These are phyloP conservation scores for Chernovozyma aurita DNA, from an alignment of 1,139 yeast genomes.

Conservation along the genomic window DNA sequence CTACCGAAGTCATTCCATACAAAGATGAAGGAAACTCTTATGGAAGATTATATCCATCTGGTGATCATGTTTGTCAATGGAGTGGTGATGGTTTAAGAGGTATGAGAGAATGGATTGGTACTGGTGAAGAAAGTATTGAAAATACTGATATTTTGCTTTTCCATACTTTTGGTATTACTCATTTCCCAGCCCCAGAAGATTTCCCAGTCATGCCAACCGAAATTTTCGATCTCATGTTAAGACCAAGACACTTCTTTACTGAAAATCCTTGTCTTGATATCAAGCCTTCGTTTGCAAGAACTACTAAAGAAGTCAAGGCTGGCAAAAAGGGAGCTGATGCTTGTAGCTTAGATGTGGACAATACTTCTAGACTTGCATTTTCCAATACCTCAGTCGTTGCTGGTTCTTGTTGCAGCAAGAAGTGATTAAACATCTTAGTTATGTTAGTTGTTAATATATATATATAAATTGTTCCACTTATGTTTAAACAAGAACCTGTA, in stretches of 20 bases:
- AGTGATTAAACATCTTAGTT: too few relatives aligned
- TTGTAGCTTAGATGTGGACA: constrained; percentile 37
- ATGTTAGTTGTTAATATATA: too few relatives aligned
- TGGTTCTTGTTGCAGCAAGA: constrained; percentile 18
- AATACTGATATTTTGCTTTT: constrained; percentile 67
- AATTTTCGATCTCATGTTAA: constrained; percentile 65
- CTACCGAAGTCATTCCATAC: constrained; percentile 68
- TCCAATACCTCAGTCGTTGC: constrained; percentile 10
- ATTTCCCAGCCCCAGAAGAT: constrained; percentile 86
- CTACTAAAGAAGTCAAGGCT: constrained; percentile 53
- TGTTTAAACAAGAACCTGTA: too few relatives aligned
- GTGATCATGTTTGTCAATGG: constrained; percentile 76
- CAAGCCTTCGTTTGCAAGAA: constrained; percentile 63
- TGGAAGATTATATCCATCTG: constrained; percentile 72
- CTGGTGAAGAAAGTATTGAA: constrained; percentile 57
- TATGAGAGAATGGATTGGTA: constrained; percentile 70
- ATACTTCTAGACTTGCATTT: constrained; percentile 39
- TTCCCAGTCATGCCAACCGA: constrained; percentile 90
- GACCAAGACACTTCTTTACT: constrained; percentile 75
- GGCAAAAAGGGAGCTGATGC: constrained; percentile 31
- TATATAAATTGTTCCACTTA: too few relatives aligned
- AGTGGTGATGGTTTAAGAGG: constrained; percentile 71
- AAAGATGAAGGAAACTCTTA: constrained; percentile 46
- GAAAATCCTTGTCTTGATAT: constrained; percentile 76
- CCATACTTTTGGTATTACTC: constrained; percentile 83